Conservation (phyloP, 106 monocot genomes). For the Dendrobium chrysotoxum region DNA sequence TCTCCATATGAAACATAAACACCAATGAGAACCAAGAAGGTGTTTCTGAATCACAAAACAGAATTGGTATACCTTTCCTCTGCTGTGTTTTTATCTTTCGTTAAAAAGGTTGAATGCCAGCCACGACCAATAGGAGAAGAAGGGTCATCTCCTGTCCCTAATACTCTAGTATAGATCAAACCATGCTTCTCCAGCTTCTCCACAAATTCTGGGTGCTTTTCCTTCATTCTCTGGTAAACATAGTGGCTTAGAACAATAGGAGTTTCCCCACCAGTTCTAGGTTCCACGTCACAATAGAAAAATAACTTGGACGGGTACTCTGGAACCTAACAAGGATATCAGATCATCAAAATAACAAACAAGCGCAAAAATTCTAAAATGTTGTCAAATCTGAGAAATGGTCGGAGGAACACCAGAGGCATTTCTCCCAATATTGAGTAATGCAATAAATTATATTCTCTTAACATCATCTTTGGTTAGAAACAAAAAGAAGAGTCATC, state of each 20-base stretch:
- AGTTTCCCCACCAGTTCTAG: conserved; percentile 81
- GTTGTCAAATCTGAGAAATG: too few relatives aligned
- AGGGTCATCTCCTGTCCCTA: conserved; percentile 73
- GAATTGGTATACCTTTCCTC: conserved; percentile 66
- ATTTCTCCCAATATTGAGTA: too few relatives aligned
- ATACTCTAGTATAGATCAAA: conserved; percentile 55
- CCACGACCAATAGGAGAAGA: conserved; percentile 85
- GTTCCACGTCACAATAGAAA: conserved; percentile 92
- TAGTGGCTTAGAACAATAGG: conserved; percentile 79
- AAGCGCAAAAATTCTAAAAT: too few relatives aligned
- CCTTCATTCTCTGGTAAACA: conserved; percentile 61
- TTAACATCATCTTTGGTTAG: too few relatives aligned
- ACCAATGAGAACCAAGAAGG: background rate
- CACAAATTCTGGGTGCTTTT: conserved; percentile 73
- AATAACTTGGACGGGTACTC: conserved; percentile 69
- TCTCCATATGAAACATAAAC: background rate
- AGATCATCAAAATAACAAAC: background rate
- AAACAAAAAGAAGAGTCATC: too few relatives aligned
- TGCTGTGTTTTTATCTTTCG: conserved; percentile 55
- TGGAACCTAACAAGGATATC: conserved; percentile 39
- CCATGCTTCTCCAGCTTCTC: conserved; percentile 60
- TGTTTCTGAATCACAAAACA: background rate
- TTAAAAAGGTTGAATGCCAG: conserved; percentile 91
- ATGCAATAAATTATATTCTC: too few relatives aligned
- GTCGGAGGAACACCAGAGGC: too few relatives aligned